Conservation (phyloP, 2,329 filamentous ascomycete species). For the Myriosclerotinia duriaeana region DNA sequence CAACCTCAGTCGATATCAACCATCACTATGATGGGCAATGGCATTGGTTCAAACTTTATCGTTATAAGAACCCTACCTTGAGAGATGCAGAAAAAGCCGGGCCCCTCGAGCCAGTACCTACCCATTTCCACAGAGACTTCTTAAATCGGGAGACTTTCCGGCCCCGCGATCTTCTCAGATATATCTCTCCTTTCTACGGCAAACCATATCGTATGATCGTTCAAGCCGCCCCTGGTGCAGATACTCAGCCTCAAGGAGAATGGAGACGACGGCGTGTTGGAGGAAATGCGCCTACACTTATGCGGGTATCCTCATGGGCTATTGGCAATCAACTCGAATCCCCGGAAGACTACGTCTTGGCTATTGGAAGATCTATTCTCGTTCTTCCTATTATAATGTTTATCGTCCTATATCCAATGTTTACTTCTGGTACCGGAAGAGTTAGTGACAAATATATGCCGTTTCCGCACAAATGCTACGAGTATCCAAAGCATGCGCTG, state of each 20-base stretch:
- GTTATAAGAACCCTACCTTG: conserved; percentile 21
- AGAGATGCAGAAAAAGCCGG: conserved; percentile 16
- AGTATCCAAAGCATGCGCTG: conserved; percentile 25
- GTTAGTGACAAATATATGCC: conserved; percentile 4
- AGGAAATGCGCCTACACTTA: conserved; percentile 22
- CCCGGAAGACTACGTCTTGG: conserved; percentile 7
- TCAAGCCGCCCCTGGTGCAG: conserved; percentile 16
- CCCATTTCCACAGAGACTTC: conserved; percentile 20
- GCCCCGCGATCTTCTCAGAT: conserved; percentile 23
- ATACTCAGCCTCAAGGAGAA: conserved; percentile 20
- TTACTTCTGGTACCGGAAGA: neutral
- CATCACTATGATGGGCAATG: conserved; percentile 18
- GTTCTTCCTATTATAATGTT: conserved; percentile 21
- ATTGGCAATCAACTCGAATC: conserved; percentile 15
- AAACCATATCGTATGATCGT: conserved; percentile 24
- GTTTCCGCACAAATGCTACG: conserved; percentile 23
- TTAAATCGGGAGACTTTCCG: conserved; percentile 24
- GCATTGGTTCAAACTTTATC: conserved; percentile 21
- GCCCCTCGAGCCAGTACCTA: conserved; percentile 13
- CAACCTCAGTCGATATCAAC: conserved; percentile 18
- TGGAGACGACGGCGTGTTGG: conserved; percentile 19
- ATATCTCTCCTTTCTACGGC: conserved; percentile 24
- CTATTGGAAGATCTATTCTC: conserved; percentile 20
- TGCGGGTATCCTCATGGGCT: conserved; percentile 23
- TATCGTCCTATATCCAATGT: conserved; percentile 16